Conservation (phyloP, 441 rosid species). For the Jatropha podagrica region DNA sequence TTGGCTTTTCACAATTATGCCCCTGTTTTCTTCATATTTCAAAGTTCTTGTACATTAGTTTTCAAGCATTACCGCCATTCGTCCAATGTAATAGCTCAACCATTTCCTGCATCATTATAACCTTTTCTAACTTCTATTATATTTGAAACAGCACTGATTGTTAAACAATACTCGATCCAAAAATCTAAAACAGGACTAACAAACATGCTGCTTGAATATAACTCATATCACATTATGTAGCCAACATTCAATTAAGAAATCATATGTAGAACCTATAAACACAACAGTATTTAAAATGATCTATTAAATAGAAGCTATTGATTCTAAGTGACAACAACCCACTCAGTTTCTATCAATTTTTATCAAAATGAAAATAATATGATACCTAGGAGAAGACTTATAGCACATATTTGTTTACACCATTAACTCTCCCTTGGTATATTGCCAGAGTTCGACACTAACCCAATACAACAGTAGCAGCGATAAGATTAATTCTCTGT, state of each 20-base stretch:
- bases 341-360: background rate
- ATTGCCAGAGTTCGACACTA: background rate
- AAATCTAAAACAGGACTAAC: background rate
- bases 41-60: background rate
- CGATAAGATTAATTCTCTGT: background rate
- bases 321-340: background rate
- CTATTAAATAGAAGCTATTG: background rate
- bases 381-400: background rate
- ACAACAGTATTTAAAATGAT: background rate
- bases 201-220: background rate
- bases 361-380: background rate
- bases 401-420: background rate
- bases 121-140: background rate
- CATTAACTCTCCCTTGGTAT: background rate
- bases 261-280: background rate
- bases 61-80: background rate
- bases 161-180: background rate
- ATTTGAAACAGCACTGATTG: background rate
- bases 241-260: background rate
- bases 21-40: background rate
- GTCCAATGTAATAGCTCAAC: background rate
- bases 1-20: background rate
- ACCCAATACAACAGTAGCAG: background rate
- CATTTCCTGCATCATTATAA: background rate
- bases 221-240: background rate